Conservation (phyloP, 768 basidiomycete genomes). For the Peribolospora baueri region DNA sequence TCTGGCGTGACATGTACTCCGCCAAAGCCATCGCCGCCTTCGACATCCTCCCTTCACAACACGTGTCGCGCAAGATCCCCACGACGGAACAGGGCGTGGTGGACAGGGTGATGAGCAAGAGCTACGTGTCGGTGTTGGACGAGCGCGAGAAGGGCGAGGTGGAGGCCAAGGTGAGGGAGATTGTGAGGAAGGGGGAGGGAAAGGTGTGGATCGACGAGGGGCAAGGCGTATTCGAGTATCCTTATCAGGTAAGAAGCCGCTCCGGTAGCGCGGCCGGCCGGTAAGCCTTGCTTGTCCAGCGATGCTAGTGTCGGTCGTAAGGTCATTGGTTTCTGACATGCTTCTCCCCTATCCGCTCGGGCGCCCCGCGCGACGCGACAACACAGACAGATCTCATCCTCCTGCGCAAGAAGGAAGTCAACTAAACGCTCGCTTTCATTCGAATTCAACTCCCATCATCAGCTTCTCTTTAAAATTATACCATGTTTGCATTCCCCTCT, state of each 20-base stretch:
- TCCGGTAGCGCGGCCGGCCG: too few species aligned
- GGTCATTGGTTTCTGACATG: too few species aligned
- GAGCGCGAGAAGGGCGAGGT: constrained; percentile 36
- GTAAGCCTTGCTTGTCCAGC: too few species aligned
- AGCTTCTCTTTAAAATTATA: too few species aligned
- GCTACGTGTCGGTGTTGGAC: constrained; percentile 46
- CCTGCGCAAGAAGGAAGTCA: too few species aligned
- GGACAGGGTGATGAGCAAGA: constrained; percentile 54
- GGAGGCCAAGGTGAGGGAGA: constrained; percentile 27
- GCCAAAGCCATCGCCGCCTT: not conserved
- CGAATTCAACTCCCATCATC: too few species aligned
- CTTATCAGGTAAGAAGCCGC: constrained; percentile 23
- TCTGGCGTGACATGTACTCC: constrained; percentile 31
- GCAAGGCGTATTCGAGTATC: constrained; percentile 52
- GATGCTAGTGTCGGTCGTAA: too few species aligned
- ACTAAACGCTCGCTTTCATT: too few species aligned
- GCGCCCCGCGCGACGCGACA: too few species aligned
- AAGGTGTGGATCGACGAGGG: constrained; percentile 51
- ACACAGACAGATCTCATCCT: too few species aligned
- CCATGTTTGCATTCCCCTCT: too few species aligned
- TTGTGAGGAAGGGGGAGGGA: constrained; percentile 36
- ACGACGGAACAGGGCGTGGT: constrained; percentile 34
- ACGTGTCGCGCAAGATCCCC: constrained; percentile 22
- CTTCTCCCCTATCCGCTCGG: too few species aligned
- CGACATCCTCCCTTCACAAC: not conserved